A percentile compares a stretch with the other conserved stretches of the same genome.
These are phyloP conservation scores for Candida tropicalis DNA, from an alignment of 1,139 yeast genomes.

Conservation along the genomic window DNA sequence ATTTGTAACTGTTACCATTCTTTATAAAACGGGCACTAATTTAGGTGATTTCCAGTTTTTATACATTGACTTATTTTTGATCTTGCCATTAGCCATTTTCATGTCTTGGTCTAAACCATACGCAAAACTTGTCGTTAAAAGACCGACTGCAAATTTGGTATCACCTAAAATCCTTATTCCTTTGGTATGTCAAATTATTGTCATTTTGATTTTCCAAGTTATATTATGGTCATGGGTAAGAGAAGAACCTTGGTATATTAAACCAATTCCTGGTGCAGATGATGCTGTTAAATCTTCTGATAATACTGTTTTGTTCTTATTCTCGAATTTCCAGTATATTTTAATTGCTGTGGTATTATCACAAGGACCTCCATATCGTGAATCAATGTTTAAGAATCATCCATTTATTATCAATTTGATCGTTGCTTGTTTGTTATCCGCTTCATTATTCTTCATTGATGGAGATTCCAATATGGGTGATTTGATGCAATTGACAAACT, in stretches of 20 bases:
- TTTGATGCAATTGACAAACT: slow-evolving; percentile 73
- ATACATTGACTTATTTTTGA: slow-evolving; percentile 87
- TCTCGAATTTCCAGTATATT: slow-evolving; percentile 87
- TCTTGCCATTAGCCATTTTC: slow-evolving; percentile 91
- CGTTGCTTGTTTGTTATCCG: slow-evolving; percentile 50
- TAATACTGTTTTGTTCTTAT: slow-evolving; percentile 80
- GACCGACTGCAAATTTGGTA: slow-evolving; percentile 93
- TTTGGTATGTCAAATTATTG: slow-evolving; percentile 67
- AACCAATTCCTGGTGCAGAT: slow-evolving; percentile 83
- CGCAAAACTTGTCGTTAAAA: slow-evolving; percentile 58
- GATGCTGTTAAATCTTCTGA: slow-evolving; percentile 87
- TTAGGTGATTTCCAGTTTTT: slow-evolving; percentile 97
- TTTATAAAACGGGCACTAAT: slow-evolving; percentile 88
- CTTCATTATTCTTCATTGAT: slow-evolving; percentile 50
- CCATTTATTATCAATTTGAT: slow-evolving; percentile 72
- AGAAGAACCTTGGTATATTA: slow-evolving; percentile 70
- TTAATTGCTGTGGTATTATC: slow-evolving; percentile 79
- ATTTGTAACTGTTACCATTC: slow-evolving; percentile 79
- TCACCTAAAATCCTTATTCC: slow-evolving; percentile 87
- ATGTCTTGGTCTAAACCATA: slow-evolving; percentile 97
- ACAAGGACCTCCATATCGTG: slow-evolving; percentile 94
- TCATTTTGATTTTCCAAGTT: slow-evolving; percentile 67
- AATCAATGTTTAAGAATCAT: slow-evolving; percentile 64
- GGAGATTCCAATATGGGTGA: slow-evolving; percentile 58
- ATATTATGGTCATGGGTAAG: slow-evolving; percentile 65